A percentile compares a stretch with the other conserved stretches of the same genome.
These are phyloP conservation scores for Amphichorda felina DNA, from an alignment of 2,329 filamentous ascomycete species.

Conservation along the genomic window DNA sequence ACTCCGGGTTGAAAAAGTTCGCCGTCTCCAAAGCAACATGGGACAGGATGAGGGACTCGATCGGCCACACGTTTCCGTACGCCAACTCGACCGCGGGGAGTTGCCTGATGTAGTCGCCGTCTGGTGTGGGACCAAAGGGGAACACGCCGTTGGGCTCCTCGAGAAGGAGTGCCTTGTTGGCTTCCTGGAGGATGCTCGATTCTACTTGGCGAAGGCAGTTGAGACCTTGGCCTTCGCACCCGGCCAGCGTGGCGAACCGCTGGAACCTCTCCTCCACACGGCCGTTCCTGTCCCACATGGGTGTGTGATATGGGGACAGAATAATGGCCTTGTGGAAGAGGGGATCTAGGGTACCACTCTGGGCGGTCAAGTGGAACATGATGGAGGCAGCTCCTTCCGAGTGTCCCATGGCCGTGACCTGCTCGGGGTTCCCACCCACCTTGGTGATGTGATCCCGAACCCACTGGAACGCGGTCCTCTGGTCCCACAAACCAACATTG, in stretches of 20 bases:
- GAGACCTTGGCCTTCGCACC: constrained; percentile 16
- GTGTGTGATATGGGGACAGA: constrained; percentile 21
- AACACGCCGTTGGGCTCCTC: too few species aligned
- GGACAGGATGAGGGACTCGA: too few species aligned
- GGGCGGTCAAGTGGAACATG: constrained; percentile 48
- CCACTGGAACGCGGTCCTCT: constrained; percentile 59
- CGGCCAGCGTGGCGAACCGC: constrained; percentile 17
- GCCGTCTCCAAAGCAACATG: too few species aligned
- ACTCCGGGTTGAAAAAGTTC: too few species aligned
- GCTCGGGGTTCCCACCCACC: constrained; percentile 58
- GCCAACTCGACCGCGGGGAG: too few species aligned
- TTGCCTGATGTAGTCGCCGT: too few species aligned
- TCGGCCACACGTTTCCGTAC: too few species aligned
- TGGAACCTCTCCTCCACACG: constrained; percentile 16
- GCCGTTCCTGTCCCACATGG: constrained; percentile 19
- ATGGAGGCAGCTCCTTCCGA: constrained; percentile 57
- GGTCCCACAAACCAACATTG: constrained; percentile 61
- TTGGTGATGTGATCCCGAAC: constrained; percentile 50
- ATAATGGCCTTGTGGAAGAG: constrained; percentile 12
- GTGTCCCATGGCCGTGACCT: constrained; percentile 56
- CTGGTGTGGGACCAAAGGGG: too few species aligned
- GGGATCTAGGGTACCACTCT: constrained; percentile 9
- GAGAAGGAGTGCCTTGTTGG: too few species aligned
- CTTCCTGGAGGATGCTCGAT: too few species aligned
- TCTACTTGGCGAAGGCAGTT: too few species aligned